Evolutionary conservation across 495 filamentous ascomycete species (phyloP), one percentile per base, ranked within the genome.

Genomic region (Hyaloscypha finlandica): DNA sequence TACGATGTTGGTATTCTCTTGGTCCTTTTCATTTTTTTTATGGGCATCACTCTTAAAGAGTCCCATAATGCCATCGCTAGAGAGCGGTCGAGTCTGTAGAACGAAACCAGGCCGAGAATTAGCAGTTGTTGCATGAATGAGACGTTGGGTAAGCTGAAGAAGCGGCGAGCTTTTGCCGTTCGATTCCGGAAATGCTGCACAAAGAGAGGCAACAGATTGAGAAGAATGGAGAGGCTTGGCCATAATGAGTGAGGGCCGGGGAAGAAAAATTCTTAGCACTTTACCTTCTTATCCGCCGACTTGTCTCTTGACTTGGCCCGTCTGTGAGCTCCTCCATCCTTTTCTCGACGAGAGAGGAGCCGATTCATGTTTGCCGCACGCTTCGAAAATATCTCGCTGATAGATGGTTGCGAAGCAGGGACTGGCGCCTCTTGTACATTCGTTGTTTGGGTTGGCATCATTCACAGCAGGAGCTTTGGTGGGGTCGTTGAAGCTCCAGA

Each of bases 301-400:
- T 69, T 73, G 20, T 70, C 68, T 32, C 56, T 30, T 11, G 69
- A 72, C 59, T 74, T 74, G n/a, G 63, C 59, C 25, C 69, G 51
- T 70, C 73, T 78, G 76, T 79, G 79, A 73, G 83, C 78, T 67
- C 79, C 77, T 31, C 78, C 80, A 69, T 79, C 78, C 76, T 90
- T 92, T 53, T 94, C 91, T 54, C 91, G 85, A 69, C 88, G 85
- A 61, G 89, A 92, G 59, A 93, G 86, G 71, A 95, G 89, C 68
- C 86, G 79, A 68, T 88, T 83, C 68, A 91, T 83, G 9, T 85
- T 86, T 75, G 55, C 22, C 5, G 22, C 30, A 29, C 20, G 53
- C 16, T 25, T 29, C 53, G 22, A 56, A 29, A 56, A 56, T 56
- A 56, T 56, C 22, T 56, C 30, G 53, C 53, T 11, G 53, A 25